phyloP scores from a whole-genome alignment of 805 yeast species.

The Starmerella roubikii region DNA sequence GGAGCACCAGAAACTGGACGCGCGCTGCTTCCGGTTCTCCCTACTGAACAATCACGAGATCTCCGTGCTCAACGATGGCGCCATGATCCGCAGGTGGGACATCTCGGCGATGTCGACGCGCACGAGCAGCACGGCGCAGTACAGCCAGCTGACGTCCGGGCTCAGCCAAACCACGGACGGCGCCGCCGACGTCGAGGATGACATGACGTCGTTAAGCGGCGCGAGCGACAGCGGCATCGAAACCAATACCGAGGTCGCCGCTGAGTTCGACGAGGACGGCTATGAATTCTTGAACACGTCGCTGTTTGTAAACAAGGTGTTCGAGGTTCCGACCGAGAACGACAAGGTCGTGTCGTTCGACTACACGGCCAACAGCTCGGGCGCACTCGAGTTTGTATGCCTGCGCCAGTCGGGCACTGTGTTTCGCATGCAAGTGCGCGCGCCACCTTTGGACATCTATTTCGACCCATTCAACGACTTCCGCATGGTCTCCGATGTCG shows the following conservation, averaged over 20 bases:
- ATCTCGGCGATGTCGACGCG: slow-evolving; percentile 23
- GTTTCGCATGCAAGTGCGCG: slow-evolving; percentile 61
- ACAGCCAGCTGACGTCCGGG: slow-evolving; percentile 12
- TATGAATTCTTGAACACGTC: slow-evolving; percentile 25
- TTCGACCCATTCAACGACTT: slow-evolving; percentile 44
- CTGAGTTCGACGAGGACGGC: not conserved
- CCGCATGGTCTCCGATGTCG: slow-evolving; percentile 10
- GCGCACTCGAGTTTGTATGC: slow-evolving; percentile 59
- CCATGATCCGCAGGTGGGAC: slow-evolving; percentile 66
- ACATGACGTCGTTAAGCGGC: not conserved
- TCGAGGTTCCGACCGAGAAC: slow-evolving; percentile 58
- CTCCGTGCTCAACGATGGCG: slow-evolving; percentile 68
- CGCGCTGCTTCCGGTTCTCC: slow-evolving; percentile 29
- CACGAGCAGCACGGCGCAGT: not conserved
- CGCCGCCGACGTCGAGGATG: not conserved
- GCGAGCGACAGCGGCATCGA: slow-evolving; percentile 1
- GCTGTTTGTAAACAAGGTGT: slow-evolving; percentile 60
- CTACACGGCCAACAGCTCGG: slow-evolving; percentile 44
- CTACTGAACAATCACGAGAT: slow-evolving; percentile 55
- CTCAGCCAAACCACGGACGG: slow-evolving; percentile 2
- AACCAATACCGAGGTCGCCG: not conserved
- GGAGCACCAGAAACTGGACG: slow-evolving; percentile 12
- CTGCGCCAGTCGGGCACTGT: slow-evolving; percentile 86
- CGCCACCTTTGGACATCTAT: slow-evolving; percentile 45
- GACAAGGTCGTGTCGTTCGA: slow-evolving; percentile 80